Percentiles rank a stretch among this genome's conserved stretches.
phyloP scores from a whole-genome alignment of 2,329 filamentous ascomycete species.

The Diplodia mutila region DNA sequence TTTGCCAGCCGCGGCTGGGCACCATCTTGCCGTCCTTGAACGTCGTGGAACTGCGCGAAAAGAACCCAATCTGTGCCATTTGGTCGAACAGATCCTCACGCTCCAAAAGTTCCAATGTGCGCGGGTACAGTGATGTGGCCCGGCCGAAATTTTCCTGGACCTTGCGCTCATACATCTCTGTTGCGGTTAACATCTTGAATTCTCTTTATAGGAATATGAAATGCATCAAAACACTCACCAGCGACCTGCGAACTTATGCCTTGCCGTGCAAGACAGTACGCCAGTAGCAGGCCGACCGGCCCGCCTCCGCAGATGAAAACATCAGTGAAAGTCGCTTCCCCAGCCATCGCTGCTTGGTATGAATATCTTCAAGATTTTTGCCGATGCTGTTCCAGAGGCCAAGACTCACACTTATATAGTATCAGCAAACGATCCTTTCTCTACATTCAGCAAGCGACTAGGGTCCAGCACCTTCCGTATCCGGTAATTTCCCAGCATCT shows the following conservation, averaged over 20 bases:
- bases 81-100: slow-evolving; percentile 1
- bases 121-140: neutral
- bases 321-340: neutral
- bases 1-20: neutral
- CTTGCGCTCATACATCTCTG: slow-evolving; percentile 2
- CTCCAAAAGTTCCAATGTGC: neutral
- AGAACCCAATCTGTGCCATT: neutral
- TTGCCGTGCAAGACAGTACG: neutral
- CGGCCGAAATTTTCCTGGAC: neutral
- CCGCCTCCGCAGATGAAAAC: slow-evolving; percentile 5
- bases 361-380: neutral
- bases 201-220: too few relatives aligned
- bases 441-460: neutral
- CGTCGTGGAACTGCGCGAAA: neutral
- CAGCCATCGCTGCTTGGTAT: neutral
- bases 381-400: neutral
- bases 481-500: neutral
- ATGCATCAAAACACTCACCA: neutral
- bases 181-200: neutral
- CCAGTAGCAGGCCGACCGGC: slow-evolving; percentile 1
- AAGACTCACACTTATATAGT: neutral
- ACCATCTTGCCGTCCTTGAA: neutral
- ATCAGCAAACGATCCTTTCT: neutral
- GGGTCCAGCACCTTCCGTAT: neutral
- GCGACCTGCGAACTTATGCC: slow-evolving; percentile 7